A percentile compares a stretch with the other conserved stretches of the same genome.
These are phyloP conservation scores for Exophiala mesophila DNA, from an alignment of 2,329 filamentous ascomycete species.

Conservation along the genomic window DNA sequence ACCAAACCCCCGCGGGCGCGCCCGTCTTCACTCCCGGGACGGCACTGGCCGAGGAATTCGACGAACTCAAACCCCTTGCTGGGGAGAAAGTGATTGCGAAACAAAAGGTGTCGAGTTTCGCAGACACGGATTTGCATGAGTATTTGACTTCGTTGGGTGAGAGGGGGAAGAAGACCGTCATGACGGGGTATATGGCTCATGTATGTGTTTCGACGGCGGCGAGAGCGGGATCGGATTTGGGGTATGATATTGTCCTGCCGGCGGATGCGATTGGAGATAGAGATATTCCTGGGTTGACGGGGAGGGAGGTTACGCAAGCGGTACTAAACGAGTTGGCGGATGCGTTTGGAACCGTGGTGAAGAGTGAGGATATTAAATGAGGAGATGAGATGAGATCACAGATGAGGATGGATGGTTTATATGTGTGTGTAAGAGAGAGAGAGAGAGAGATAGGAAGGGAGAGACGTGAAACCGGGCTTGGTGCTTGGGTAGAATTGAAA, in stretches of 20 bases:
- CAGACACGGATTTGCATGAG: conserved; percentile 55
- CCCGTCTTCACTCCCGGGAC: conserved; percentile 63
- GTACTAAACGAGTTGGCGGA: conserved; percentile 58
- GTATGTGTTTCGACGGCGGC: conserved; percentile 61
- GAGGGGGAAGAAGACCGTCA: conserved; percentile 54
- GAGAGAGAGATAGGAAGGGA: too few species aligned
- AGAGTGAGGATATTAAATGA: conserved; percentile 42
- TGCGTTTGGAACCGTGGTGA: conserved; percentile 58
- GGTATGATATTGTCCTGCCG: conserved; percentile 59
- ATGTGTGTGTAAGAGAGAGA: too few species aligned
- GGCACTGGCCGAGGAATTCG: conserved; percentile 55
- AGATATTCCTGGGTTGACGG: conserved; percentile 59
- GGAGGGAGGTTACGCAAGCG: conserved; percentile 48
- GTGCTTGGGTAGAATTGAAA: too few species aligned
- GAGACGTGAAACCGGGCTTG: too few species aligned
- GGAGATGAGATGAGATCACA: neutral
- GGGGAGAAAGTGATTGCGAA: conserved; percentile 58
- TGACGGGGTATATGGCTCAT: conserved; percentile 50
- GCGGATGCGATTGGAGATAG: conserved; percentile 62
- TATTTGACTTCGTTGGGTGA: conserved; percentile 43
- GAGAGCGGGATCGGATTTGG: conserved; percentile 54
- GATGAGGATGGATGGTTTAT: too few species aligned
- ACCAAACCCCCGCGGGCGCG: conserved; percentile 55
- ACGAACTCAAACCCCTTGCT: conserved; percentile 51
- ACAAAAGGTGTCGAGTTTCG: conserved; percentile 55